Evolutionary conservation across 1,284 basidiomycete species (phyloP), one percentile per base, ranked within the genome.

Genomic region (Apiotrichum montevideense): DNA sequence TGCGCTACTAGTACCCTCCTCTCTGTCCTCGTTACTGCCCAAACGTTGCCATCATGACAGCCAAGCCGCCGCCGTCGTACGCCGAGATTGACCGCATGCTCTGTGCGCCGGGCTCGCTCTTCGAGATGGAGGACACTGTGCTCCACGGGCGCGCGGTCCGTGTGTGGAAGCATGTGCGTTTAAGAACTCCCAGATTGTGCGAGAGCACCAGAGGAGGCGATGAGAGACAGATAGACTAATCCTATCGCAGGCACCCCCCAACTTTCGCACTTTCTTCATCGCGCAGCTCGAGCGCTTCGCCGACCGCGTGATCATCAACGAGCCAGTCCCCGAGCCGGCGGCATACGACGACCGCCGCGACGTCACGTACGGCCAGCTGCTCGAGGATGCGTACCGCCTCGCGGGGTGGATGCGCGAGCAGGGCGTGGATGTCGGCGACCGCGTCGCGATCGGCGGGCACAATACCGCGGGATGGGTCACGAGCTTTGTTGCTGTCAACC

Each of bases 121-220:
- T 75, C 46, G 73, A 75, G 66, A 71, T 71, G 60, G 66, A 70
- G 52, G 58, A 63, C 45, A 44, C 58, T 10, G 46, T 61, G 2
- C 53, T 74, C 1, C 35, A 66, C 35, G 73, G 70, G 32, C 57
- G 61, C 34, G 44, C 41, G 9, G 53, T 59, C 6, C 62, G 65
- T 21, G 59, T 61, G 32, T 75, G 71, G 71, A 75, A 75, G 63
- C 56, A 69, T 61, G 72, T 72, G 35, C 49, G 69, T 62, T 13
- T 9, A 3, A 39, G 37, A 29, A 29, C 37, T 9, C 37, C 9
- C 37, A 39, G 37, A 14, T 14, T 3, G 37, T 14, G 9, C 37
- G 14, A 39, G 9, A 34, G 32, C 5, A 47, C 8, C 9, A 39
- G 9, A 39, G 37, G 37, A 10, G 37, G 2, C 3, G 41, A 42